Evolutionary conservation across 306 rosid genomes (phyloP), one percentile per base, ranked within the genome.

Genomic region (Rosa chinensis): DNA sequence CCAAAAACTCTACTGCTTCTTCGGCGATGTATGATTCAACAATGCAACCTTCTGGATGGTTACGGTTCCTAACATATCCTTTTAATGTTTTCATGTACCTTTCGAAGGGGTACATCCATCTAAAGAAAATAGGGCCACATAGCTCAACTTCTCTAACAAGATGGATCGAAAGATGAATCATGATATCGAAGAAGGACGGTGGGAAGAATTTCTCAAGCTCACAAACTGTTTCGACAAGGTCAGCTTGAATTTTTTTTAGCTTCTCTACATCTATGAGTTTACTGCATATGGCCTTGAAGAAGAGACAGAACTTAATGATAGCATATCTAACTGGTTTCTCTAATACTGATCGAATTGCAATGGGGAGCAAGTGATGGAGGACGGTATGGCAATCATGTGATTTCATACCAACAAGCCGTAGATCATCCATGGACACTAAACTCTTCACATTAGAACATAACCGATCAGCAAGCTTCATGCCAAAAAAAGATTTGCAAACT

Each of bases 61-160:
- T n/a, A n/a, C n/a, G n/a, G n/a, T 74, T 74, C 6, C 53, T 7
- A 1, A 56, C 52, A 74, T 74, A 74, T 0, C 67, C 35, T 8
- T 74, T 74, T 0, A 37, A 21, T 0, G 53, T 25, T 7, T 74
- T 74, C 78, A 74, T 56, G 6, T 37, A 35, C 32, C 50, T 40
- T 6, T 74, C 68, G 18, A 74, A 74, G 7, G 39, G 67, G 39
- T 55, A 74, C 67, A 73, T 73, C 67, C 28, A 74, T 18, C 35
- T n/a, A 16, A 25, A 74, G 5, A 6, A 74, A 10, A 74, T n/a
- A 48, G 1, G 35, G 68, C 25, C 66, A 50, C 48, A 73, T 52
- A 73, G 17, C 21, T 52, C 43, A 0, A 73, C 44, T 37, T 74
- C 35, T 40, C 77, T 53, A 17, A 53, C 66, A 4, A 74, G 32